These are phyloP conservation scores for Colletotrichum musicola DNA, from an alignment of 2,329 filamentous ascomycete species.

Conservation along the genomic window DNA sequence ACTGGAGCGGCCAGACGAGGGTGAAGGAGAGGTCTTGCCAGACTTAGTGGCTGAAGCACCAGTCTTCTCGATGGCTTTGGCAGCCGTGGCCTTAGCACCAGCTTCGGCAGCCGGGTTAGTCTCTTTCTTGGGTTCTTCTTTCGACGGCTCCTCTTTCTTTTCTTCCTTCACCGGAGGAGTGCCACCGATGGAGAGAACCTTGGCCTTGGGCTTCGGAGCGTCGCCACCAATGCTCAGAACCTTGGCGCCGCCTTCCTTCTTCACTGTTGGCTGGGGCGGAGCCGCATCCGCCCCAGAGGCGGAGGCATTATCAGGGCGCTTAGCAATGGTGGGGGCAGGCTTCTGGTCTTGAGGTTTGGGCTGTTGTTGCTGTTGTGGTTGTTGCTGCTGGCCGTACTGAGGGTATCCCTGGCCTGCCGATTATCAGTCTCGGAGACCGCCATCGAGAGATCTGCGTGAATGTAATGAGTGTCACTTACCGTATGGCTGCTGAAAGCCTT, in stretches of 20 bases:
- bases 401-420: constrained; percentile 54
- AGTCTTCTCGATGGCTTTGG: constrained; percentile 93
- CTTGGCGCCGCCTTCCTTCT: constrained; percentile 71
- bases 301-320: constrained; percentile 66
- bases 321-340: constrained; percentile 72
- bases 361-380: constrained; percentile 57
- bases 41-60: constrained; percentile 70
- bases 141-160: constrained; percentile 56
- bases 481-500: constrained; percentile 62
- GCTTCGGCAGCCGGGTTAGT: constrained; percentile 64
- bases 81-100: constrained; percentile 85
- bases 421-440: background rate
- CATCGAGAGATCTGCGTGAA: background rate
- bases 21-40: constrained; percentile 83
- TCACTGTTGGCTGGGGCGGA: constrained; percentile 63
- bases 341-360: constrained; percentile 46
- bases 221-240: constrained; percentile 74
- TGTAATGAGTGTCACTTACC: constrained; percentile 30
- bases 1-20: constrained; percentile 87
- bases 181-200: constrained; percentile 59
- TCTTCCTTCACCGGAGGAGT: constrained; percentile 54
- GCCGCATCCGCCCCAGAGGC: constrained; percentile 57
- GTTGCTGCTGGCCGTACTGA: constrained; percentile 64
- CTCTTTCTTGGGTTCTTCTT: constrained; percentile 64
- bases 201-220: constrained; percentile 65